These are phyloP conservation scores for Straminergon stramineum DNA, from an alignment of 225 moss, liverwort and hornwort species.

Conservation along the genomic window DNA sequence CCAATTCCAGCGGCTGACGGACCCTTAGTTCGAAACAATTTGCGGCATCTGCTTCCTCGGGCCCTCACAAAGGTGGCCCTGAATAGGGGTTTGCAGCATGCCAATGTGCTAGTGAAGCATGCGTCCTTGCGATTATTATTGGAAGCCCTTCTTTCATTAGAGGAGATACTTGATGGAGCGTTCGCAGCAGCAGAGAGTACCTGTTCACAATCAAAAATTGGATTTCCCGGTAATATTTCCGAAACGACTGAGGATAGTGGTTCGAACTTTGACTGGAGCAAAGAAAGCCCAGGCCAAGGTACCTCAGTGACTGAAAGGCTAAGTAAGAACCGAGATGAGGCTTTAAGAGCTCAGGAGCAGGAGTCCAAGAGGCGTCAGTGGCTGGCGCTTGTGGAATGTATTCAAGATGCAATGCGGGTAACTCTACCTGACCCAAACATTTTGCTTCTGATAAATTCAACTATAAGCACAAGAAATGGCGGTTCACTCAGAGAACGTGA, in stretches of 20 bases:
- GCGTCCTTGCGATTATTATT: conserved; percentile 69
- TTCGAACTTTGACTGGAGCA: neutral
- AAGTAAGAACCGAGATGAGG: neutral
- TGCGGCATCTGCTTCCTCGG: conserved; percentile 68
- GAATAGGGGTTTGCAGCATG: conserved; percentile 91
- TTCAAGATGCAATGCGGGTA: conserved; percentile 78
- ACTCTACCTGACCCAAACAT: conserved; percentile 80
- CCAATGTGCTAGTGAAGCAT: conserved; percentile 71
- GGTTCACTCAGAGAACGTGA: neutral
- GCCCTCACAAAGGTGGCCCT: conserved; percentile 62
- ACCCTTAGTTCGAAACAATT: conserved; percentile 45
- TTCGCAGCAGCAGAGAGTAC: conserved; percentile 29
- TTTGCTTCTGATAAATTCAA: conserved; percentile 55
- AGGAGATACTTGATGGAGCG: conserved; percentile 44
- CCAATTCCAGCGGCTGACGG: conserved; percentile 43
- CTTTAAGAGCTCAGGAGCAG: conserved; percentile 17
- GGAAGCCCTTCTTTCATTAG: conserved; percentile 62
- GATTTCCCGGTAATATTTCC: neutral
- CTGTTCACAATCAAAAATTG: neutral
- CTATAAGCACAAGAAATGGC: conserved; percentile 13
- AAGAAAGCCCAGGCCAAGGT: neutral
- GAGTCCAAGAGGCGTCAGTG: conserved; percentile 27
- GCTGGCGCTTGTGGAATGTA: conserved; percentile 47
- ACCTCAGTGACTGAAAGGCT: neutral
- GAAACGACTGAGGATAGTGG: neutral